Percentiles rank a stretch among this genome's conserved stretches.
These are phyloP conservation scores for Xanthoparmelia taractica DNA, from an alignment of 495 filamentous ascomycete genomes.

Conservation along the genomic window DNA sequence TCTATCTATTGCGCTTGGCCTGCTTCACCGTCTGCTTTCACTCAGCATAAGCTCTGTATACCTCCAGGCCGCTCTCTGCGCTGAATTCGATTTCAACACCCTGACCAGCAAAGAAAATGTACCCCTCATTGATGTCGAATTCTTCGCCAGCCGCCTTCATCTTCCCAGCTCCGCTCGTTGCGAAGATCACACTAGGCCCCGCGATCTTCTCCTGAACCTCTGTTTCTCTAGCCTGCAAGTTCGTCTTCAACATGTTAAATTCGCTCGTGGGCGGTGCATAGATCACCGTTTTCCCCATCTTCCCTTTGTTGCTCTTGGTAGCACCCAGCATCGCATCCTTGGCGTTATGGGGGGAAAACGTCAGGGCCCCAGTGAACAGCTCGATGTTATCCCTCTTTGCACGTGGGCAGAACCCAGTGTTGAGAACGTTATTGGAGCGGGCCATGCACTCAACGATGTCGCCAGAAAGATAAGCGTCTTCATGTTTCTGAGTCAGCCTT, in stretches of 20 bases:
- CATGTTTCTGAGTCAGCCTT: neutral
- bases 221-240: constrained; percentile 47
- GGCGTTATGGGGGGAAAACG: constrained; percentile 51
- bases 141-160: constrained; percentile 49
- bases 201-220: constrained; percentile 50
- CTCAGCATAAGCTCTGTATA: constrained; percentile 51
- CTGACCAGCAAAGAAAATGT: constrained; percentile 60
- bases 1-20: neutral
- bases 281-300: constrained; percentile 49
- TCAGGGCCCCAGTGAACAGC: constrained; percentile 52
- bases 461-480: constrained; percentile 62
- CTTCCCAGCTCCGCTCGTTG: constrained; percentile 52
- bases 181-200: constrained; percentile 60
- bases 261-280: constrained; percentile 66
- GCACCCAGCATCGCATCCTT: constrained; percentile 46
- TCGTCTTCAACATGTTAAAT: constrained; percentile 59
- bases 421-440: constrained; percentile 70
- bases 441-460: constrained; percentile 86
- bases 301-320: constrained; percentile 45
- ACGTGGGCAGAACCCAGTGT: constrained; percentile 64
- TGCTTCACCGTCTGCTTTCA: constrained; percentile 19
- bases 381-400: constrained; percentile 55
- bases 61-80: constrained; percentile 43
- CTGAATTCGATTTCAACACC: constrained; percentile 46
- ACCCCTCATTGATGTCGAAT: constrained; percentile 51